These are phyloP conservation scores for Coemansia sp. DNA, from an alignment of 192 early-diverging fungal species.

Conservation along the genomic window DNA sequence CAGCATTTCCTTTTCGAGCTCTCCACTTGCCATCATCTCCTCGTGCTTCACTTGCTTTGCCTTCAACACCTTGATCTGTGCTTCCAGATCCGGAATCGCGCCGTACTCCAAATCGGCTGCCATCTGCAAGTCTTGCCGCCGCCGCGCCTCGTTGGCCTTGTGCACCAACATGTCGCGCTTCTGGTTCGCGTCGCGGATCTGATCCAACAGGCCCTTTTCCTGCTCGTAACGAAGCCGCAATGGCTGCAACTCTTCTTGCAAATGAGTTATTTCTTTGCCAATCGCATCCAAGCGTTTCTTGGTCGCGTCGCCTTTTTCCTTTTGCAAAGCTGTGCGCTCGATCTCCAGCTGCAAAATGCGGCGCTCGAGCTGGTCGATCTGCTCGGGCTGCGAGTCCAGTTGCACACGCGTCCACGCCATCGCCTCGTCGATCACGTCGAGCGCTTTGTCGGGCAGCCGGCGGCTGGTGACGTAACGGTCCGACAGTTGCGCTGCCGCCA, in stretches of 20 bases:
- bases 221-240: conserved; percentile 81
- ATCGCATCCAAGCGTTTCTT: conserved; percentile 76
- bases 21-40: conserved; percentile 55
- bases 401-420: conserved; percentile 95
- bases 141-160: conserved; percentile 85
- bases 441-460: conserved; percentile 78
- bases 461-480: conserved; percentile 78
- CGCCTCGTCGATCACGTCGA: conserved; percentile 91
- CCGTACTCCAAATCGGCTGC: conserved; percentile 95
- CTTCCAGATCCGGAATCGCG: conserved; percentile 87
- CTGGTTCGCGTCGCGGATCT: conserved; percentile 80
- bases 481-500: conserved; percentile 70
- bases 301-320: conserved; percentile 89
- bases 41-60: conserved; percentile 66
- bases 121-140: conserved; percentile 75
- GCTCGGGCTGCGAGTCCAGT: conserved; percentile 94
- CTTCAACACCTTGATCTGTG: conserved; percentile 72
- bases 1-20: conserved; percentile 61
- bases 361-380: conserved; percentile 94
- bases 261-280: conserved; percentile 75
- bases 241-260: conserved; percentile 87
- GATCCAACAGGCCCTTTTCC: conserved; percentile 85
- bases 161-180: conserved; percentile 85
- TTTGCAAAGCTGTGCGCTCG: conserved; percentile 88
- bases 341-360: conserved; percentile 91